Base-by-base conservation (phyloP, 2,329 filamentous ascomycete species). In the Cladosporium sp. region DNA sequence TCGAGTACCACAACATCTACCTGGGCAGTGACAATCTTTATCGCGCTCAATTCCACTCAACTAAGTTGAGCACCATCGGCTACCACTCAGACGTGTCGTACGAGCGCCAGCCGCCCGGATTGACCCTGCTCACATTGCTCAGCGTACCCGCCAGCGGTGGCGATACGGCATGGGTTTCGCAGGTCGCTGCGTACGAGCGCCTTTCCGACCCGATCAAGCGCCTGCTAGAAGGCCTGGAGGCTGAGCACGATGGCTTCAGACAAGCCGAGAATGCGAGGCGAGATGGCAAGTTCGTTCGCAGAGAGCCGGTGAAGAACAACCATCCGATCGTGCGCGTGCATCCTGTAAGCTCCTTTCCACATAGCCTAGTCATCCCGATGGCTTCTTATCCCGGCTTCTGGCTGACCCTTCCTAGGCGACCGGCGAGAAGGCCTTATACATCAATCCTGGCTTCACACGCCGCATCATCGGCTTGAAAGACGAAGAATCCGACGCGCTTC, bases 51-150 rank as follows among this genome's bases (percentile, higher is more conserved):
- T 11, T 96, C 7, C 36, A 43, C 36, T 43, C 36, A 1, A 43
- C 36, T 6, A 43, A 43, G 36, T 10, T 43, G 1, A 8, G 5
- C 36, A 43, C 36, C 8, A 18, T 43, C 36, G 36, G 36, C 18
- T 43, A 92, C 92, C 93, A 97, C 79, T 91, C 89, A 0, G 93
- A 97, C 70, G 89, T 96, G 1, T 91, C 90, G 0, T 97, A 96
- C 75, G 93, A 97, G 80, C 81, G 86, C 69, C 93, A 97, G 79
- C 92, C 93, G 1, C 92, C 93, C 0, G 92, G 92, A 34, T 96
- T 92, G 0, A 96, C 93, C 0, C 96, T 97, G 78, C 79, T 97
- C 46, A 96, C 96, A 75, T 84, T 93, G 58, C 85, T 97, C 21
- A 92, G 97, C 74, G 89, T 86, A 56, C 93, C 93, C 1, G 83